A percentile compares a stretch with the other conserved stretches of the same genome.
phyloP scores from a whole-genome alignment of 2,329 filamentous ascomycete genomes.

The Tolypocladium cylindrosporum region DNA sequence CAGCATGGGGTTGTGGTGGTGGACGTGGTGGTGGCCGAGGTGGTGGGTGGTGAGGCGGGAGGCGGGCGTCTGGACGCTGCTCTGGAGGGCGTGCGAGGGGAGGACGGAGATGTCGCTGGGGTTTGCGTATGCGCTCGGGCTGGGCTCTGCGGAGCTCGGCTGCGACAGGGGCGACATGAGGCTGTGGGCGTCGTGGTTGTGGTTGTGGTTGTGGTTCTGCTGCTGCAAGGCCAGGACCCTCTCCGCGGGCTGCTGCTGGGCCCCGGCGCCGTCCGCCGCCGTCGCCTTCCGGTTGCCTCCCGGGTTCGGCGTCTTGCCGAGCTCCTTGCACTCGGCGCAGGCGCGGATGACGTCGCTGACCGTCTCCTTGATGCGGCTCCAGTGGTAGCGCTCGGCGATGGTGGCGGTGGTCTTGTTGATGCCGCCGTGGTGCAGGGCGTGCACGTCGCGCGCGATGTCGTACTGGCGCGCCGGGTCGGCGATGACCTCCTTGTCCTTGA shows the following conservation, averaged over 20 bases:
- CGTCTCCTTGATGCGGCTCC: slow-evolving; percentile 96
- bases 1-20: slow-evolving; percentile 24
- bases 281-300: slow-evolving; percentile 10
- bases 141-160: slow-evolving; percentile 11
- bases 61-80: slow-evolving; percentile 6
- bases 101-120: slow-evolving; percentile 36
- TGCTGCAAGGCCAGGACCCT: slow-evolving; percentile 21
- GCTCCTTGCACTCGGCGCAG: slow-evolving; percentile 81
- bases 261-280: neutral
- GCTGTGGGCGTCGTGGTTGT: slow-evolving; percentile 14
- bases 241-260: slow-evolving; percentile 2
- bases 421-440: slow-evolving; percentile 69
- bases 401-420: slow-evolving; percentile 97
- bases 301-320: slow-evolving; percentile 43
- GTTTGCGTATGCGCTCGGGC: slow-evolving; percentile 33
- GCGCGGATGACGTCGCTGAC: slow-evolving; percentile 91
- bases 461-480: slow-evolving; percentile 84
- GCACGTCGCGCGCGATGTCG: slow-evolving; percentile 71
- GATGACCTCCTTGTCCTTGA: slow-evolving; percentile 96
- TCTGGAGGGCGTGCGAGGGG: slow-evolving; percentile 22
- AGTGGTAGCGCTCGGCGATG: slow-evolving; percentile 91
- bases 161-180: slow-evolving; percentile 17
- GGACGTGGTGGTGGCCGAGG: slow-evolving; percentile 9
- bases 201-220: slow-evolving; percentile 15
- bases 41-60: slow-evolving; percentile 14